Conservation (phyloP, 208 protist species). For the Trypanosoma grayi region DNA sequence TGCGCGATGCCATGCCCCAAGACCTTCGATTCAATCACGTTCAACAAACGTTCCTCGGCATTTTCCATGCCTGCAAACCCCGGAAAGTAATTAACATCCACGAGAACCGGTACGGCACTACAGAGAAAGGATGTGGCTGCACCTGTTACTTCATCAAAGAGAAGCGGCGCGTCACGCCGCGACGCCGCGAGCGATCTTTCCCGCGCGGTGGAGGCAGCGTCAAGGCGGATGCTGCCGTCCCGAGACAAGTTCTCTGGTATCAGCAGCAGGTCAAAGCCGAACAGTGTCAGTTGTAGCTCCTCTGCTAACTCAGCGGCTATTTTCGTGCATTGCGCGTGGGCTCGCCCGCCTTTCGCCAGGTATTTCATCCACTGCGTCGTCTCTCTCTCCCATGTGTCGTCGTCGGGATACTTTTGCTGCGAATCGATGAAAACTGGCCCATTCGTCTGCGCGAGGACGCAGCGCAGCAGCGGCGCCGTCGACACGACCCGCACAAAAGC, state of each 20-base stretch:
- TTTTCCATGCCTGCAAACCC: conserved; percentile 62
- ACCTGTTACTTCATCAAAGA: conserved; percentile 63
- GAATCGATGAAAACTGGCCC: conserved; percentile 59
- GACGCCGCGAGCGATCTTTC: not conserved
- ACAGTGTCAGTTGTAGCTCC: conserved; percentile 55
- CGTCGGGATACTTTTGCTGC: conserved; percentile 34
- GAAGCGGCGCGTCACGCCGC: conserved; percentile 7
- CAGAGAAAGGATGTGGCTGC: conserved; percentile 49
- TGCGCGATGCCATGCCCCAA: not conserved
- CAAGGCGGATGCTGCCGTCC: not conserved
- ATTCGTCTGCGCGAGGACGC: not conserved
- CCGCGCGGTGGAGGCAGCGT: not conserved
- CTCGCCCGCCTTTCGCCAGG: conserved; percentile 48
- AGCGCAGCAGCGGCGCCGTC: conserved; percentile 43
- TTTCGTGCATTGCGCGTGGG: conserved; percentile 31
- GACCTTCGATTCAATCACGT: conserved; percentile 32
- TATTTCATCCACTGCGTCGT: conserved; percentile 44
- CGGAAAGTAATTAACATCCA: conserved; percentile 90
- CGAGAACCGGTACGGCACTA: conserved; percentile 51
- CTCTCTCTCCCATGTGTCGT: not conserved
- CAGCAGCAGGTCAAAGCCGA: conserved; percentile 83
- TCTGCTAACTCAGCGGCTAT: conserved; percentile 40
- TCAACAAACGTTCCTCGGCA: conserved; percentile 43
- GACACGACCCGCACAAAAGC: conserved; percentile 62
- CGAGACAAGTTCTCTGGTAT: conserved; percentile 37